A percentile compares a stretch with the other conserved stretches of the same genome.
Evolutionary conservation across 2,329 filamentous ascomycete genomes (phyloP).

Genomic region (Aspergillus transmontanensis): DNA sequence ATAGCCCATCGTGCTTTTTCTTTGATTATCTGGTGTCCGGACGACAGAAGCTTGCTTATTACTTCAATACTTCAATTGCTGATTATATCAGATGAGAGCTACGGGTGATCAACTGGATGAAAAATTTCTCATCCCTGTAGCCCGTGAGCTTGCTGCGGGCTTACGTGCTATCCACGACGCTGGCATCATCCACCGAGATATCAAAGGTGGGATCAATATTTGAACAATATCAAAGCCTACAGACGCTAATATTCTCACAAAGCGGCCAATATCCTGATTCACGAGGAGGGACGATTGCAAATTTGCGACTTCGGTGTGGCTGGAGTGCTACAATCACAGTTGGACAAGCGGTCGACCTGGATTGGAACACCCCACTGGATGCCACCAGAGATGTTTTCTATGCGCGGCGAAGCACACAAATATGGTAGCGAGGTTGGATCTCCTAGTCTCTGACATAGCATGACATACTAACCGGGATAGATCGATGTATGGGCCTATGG

Average conservation of each 20-base stretch:
- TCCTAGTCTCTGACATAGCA: background rate
- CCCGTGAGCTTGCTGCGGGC: conserved; percentile 63
- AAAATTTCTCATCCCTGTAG: conserved; percentile 65
- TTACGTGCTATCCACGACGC: conserved; percentile 65
- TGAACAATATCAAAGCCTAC: background rate
- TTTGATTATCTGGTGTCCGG: background rate
- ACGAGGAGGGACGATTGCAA: conserved; percentile 64
- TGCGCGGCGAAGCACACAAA: conserved; percentile 41
- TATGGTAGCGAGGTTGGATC: conserved; percentile 50
- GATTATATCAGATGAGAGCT: conserved; percentile 48
- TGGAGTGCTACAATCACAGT: conserved; percentile 61
- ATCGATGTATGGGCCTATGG: conserved; percentile 56
- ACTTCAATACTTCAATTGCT: conserved; percentile 30
- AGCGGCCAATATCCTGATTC: conserved; percentile 65
- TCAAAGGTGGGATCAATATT: conserved; percentile 54
- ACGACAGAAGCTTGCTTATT: background rate
- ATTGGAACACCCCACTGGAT: conserved; percentile 70
- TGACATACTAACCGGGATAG: conserved; percentile 27
- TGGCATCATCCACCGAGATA: conserved; percentile 67
- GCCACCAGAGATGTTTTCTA: conserved; percentile 61
- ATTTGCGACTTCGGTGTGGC: conserved; percentile 69
- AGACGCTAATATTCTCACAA: background rate
- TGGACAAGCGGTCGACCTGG: conserved; percentile 65
- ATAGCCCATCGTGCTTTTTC: background rate
- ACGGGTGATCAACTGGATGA: conserved; percentile 57